Conservation (phyloP, 768 basidiomycete genomes). For the Candolleomyces efflorescens region DNA sequence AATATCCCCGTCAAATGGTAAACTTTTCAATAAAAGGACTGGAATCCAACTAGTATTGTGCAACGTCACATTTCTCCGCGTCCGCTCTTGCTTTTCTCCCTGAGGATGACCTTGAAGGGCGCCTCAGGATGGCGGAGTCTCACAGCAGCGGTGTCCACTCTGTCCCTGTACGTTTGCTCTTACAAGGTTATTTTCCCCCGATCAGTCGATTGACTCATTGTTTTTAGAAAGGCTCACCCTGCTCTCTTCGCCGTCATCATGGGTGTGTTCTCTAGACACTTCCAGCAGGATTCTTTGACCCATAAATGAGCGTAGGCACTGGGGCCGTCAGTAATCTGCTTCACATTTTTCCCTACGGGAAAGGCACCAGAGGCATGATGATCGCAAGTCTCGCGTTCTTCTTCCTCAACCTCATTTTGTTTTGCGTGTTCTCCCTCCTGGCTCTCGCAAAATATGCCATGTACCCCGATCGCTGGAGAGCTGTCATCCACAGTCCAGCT, state of each 20-base stretch:
- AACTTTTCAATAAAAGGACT: neutral
- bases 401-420: slow-evolving; percentile 54
- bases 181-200: too few relatives aligned
- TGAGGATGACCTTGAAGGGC: neutral
- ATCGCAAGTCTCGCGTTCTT: slow-evolving; percentile 43
- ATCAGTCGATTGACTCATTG: neutral
- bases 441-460: slow-evolving; percentile 47
- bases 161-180: neutral
- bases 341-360: slow-evolving; percentile 52
- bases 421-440: slow-evolving; percentile 43
- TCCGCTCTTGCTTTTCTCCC: neutral
- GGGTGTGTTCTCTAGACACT: slow-evolving; percentile 25
- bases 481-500: slow-evolving; percentile 40
- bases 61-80: neutral
- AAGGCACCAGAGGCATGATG: slow-evolving; percentile 34
- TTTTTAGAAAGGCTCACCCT: slow-evolving; percentile 34
- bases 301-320: slow-evolving; percentile 27
- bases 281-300: neutral
- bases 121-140: neutral
- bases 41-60: neutral
- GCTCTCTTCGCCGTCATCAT: slow-evolving; percentile 41
- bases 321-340: slow-evolving; percentile 54
- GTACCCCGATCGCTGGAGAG: slow-evolving; percentile 42
- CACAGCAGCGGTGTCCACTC: neutral
- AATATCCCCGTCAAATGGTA: too few relatives aligned